Percentiles rank a stretch among this genome's conserved stretches.
These are phyloP conservation scores for Iberis pinnata DNA, from an alignment of 345 rosid genomes.

Conservation along the genomic window DNA sequence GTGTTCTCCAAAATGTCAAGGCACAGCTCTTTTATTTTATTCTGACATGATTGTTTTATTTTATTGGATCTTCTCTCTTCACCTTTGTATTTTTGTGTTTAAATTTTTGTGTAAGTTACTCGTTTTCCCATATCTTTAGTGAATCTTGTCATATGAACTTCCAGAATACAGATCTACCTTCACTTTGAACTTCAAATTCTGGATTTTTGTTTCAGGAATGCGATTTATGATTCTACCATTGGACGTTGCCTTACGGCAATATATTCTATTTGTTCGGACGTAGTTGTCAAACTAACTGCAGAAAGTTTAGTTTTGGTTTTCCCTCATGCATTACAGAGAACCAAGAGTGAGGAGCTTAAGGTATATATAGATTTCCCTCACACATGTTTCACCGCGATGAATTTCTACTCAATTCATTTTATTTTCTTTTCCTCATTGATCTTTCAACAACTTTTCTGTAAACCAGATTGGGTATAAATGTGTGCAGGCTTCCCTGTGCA, in stretches of 20 bases:
- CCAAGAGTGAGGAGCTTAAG: slow-evolving; percentile 81
- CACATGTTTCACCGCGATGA: slow-evolving; percentile 17
- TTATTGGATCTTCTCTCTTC: not conserved
- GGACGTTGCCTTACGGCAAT: slow-evolving; percentile 63
- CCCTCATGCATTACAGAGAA: slow-evolving; percentile 53
- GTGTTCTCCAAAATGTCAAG: slow-evolving; percentile 17
- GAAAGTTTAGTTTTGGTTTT: slow-evolving; percentile 49
- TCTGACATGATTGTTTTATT: slow-evolving; percentile 5
- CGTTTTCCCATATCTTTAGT: slow-evolving; percentile 2
- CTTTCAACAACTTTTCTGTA: slow-evolving; percentile 6
- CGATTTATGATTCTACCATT: slow-evolving; percentile 64
- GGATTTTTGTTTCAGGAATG: slow-evolving; percentile 44
- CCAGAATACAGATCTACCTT: slow-evolving; percentile 9
- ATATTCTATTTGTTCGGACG: slow-evolving; percentile 64
- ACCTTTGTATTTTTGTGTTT: not conserved
- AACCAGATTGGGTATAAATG: slow-evolving; percentile 12
- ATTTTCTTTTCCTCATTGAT: not conserved
- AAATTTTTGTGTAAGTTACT: not conserved
- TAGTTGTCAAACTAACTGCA: slow-evolving; percentile 62
- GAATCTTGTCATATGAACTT: slow-evolving; percentile 3
- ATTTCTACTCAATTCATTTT: slow-evolving; percentile 8
- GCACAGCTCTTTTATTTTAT: slow-evolving; percentile 7
- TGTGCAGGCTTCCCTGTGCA: slow-evolving; percentile 71
- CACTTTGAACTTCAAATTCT: slow-evolving; percentile 15
- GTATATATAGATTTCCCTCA: slow-evolving; percentile 32